A percentile compares a stretch with the other conserved stretches of the same genome.
These are phyloP conservation scores for Rhododendron williamsianum DNA, from an alignment of 148 eudicot genomes.

Conservation along the genomic window DNA sequence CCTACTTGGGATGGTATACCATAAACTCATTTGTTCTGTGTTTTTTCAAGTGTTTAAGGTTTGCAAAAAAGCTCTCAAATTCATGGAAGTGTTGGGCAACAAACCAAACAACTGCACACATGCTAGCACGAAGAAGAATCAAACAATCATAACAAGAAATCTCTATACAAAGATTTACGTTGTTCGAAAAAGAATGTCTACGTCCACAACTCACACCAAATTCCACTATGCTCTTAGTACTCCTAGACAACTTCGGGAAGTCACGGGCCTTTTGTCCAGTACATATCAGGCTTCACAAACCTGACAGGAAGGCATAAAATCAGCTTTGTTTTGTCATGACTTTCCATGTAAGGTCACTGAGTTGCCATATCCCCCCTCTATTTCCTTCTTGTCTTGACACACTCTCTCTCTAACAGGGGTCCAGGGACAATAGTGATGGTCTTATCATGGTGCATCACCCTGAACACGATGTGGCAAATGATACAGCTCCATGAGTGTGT, in stretches of 20 bases:
- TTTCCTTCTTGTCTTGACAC: not conserved
- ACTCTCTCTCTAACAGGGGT: slow-evolving; percentile 43
- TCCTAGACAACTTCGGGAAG: not conserved
- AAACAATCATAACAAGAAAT: not conserved
- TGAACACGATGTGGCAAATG: slow-evolving; percentile 87
- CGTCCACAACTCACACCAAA: not conserved
- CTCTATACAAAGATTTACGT: not conserved
- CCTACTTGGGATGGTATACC: slow-evolving; percentile 74
- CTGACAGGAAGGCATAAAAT: not conserved
- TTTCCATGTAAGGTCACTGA: not conserved
- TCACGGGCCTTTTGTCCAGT: not conserved
- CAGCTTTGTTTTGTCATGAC: not conserved
- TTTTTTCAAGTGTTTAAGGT: not conserved
- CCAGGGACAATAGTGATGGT: slow-evolving; percentile 71
- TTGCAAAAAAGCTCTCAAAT: not conserved
- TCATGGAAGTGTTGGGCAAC: not conserved
- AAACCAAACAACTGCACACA: not conserved
- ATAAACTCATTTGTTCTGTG: not conserved
- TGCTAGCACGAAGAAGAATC: not conserved
- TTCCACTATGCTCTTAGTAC: not conserved
- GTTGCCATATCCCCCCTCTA: not conserved
- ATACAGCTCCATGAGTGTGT: slow-evolving; percentile 85
- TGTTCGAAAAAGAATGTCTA: not conserved
- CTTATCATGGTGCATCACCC: slow-evolving; percentile 75
- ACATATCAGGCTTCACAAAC: not conserved